Evolutionary conservation across 306 rosid genomes (phyloP), one percentile per base, ranked within the genome.

Genomic region (Cicer arietinum): DNA sequence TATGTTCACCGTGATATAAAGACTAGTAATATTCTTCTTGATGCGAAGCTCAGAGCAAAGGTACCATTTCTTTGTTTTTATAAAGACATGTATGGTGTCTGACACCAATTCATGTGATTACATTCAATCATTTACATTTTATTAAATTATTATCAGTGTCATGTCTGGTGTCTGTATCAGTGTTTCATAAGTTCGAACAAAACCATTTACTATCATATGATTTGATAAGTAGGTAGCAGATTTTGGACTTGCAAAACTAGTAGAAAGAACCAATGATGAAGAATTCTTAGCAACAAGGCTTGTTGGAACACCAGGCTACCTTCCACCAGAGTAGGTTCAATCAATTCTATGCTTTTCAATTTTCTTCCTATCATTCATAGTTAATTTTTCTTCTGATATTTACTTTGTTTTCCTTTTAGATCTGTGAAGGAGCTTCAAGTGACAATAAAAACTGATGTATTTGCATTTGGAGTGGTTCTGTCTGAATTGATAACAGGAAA

Each of bases 261-360:
- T 91, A 4, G 96, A 88, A 71, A 72, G 97, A 73, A 85, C 90
- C 68, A 90, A 85, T 59, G 96, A 88, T 41, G 92, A 82, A 46
- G 94, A 91, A 75, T 64, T 85, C 54, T 73, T 91, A 7, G 88
- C 92, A 25, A 94, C 97, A 7, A 79, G 89, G 66, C 88, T 91
- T 30, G 98, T 91, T 53, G 98, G 98, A 82, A 94, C 98, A 69
- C 98, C 94, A 12, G 98, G 97, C 80, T 88, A 94, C 76, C 96
- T 94, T 77, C 98, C 98, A 42, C 98, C 98, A 16, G 97, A 94
- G 96, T 91, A 86, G 68, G 89, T 71, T 72, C 67, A 73, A 14
- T 37, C 20, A 42, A 73, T 53, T n/a, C 17, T 66, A 0, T 51
- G 30, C 35, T 30, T 30, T 25, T 25, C 35, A 3, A 30, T 30